Conservation (phyloP, 1,284 basidiomycete species). For the Mycena sp. region DNA sequence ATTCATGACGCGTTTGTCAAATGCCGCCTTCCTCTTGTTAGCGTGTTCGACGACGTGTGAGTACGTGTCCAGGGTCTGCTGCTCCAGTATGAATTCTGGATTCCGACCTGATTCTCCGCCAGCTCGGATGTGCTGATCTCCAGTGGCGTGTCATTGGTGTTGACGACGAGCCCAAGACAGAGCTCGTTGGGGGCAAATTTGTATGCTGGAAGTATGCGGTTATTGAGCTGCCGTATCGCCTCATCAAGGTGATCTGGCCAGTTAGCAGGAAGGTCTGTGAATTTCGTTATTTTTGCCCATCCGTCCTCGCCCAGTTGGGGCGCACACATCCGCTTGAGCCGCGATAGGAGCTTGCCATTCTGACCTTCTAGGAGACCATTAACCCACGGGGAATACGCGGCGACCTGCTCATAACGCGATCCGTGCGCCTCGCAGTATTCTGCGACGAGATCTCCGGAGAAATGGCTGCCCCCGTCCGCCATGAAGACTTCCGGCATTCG, state of each 20-base stretch:
- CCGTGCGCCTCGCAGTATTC: too few relatives aligned
- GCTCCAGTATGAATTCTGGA: conserved; percentile 41
- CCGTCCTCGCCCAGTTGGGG: too few relatives aligned
- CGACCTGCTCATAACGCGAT: too few relatives aligned
- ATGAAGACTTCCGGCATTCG: neutral
- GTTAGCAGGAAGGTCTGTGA: too few relatives aligned
- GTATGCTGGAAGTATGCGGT: conserved; percentile 29
- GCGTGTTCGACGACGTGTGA: conserved; percentile 26
- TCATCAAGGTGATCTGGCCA: conserved; percentile 43
- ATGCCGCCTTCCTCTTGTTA: conserved; percentile 32
- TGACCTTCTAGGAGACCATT: too few relatives aligned
- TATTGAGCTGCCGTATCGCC: conserved; percentile 40
- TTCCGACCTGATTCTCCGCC: neutral
- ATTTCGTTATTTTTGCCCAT: too few relatives aligned
- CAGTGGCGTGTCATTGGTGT: conserved; percentile 35
- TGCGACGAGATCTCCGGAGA: too few relatives aligned
- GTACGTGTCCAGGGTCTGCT: conserved; percentile 42
- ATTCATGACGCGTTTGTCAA: conserved; percentile 33
- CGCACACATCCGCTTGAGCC: too few relatives aligned
- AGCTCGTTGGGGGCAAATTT: conserved; percentile 31
- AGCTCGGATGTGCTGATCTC: conserved; percentile 5
- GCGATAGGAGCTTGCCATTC: too few relatives aligned
- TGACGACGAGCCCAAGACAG: conserved; percentile 10
- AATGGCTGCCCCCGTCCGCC: too few relatives aligned
- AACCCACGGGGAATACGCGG: too few relatives aligned